Percentiles rank a stretch among this genome's conserved stretches.
These are phyloP conservation scores for Rhizophagus prolifer DNA, from an alignment of 192 early-diverging fungal genomes.

Conservation along the genomic window DNA sequence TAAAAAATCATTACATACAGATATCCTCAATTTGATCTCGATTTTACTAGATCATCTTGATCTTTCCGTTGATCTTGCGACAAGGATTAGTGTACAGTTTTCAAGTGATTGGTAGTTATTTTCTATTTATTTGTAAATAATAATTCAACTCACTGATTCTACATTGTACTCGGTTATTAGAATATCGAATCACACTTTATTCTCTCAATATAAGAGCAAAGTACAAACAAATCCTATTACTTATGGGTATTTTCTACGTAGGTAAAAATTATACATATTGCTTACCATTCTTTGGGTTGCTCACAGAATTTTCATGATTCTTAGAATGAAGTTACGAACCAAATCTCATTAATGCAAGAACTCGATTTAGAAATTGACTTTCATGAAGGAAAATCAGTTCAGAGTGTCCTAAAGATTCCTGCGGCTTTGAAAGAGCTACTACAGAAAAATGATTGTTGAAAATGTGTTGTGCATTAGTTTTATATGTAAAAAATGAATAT, in stretches of 20 bases:
- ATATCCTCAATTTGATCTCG: constrained; percentile 27
- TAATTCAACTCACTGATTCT: constrained; percentile 8
- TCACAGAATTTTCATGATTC: constrained; percentile 11
- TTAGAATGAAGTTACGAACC: constrained; percentile 21
- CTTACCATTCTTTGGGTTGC: background rate
- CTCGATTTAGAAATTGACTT: constrained; percentile 15
- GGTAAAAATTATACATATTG: constrained; percentile 19
- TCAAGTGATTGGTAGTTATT: constrained; percentile 25
- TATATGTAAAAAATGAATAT: no score
- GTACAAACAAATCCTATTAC: constrained; percentile 22
- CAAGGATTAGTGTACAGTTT: constrained; percentile 27
- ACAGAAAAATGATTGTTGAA: background rate
- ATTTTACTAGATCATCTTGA: constrained; percentile 21
- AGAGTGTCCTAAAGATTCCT: constrained; percentile 15
- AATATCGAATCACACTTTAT: constrained; percentile 29
- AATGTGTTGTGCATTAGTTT: no score
- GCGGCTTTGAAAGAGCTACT: constrained; percentile 19
- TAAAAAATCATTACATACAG: constrained; percentile 25
- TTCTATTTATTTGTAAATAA: constrained; percentile 16
- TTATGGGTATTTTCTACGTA: constrained; percentile 30
- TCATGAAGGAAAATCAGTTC: constrained; percentile 19
- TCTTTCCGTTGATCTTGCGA: constrained; percentile 7
- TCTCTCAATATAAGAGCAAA: constrained; percentile 28
- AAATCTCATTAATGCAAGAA: constrained; percentile 25
- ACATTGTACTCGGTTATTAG: constrained; percentile 30